Percentiles rank a stretch among this genome's conserved stretches.
Evolutionary conservation across 805 yeast genomes (phyloP).

Genomic region (Schwanniomyces yamadae): DNA sequence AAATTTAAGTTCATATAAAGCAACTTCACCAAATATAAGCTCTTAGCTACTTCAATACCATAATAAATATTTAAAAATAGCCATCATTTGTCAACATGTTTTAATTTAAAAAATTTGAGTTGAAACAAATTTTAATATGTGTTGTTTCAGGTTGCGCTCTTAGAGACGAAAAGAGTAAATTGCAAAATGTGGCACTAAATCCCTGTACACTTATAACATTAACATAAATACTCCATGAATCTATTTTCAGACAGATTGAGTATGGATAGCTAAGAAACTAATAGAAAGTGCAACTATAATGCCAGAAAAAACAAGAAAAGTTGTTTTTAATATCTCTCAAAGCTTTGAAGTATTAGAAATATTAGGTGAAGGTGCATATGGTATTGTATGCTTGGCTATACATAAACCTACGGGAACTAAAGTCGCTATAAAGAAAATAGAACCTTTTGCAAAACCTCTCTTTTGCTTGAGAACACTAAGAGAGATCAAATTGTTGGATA

Average conservation of each 20-base stretch:
- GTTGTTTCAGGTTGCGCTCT: not conserved
- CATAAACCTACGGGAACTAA: constrained; percentile 58
- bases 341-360: constrained; percentile 59
- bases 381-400: constrained; percentile 69
- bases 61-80: too few species aligned
- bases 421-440: constrained; percentile 78
- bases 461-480: constrained; percentile 70
- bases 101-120: too few species aligned
- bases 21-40: too few species aligned
- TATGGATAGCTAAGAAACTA: too few species aligned
- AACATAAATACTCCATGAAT: too few species aligned
- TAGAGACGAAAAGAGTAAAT: not conserved
- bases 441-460: constrained; percentile 64
- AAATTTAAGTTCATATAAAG: too few species aligned
- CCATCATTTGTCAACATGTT: too few species aligned
- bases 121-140: not conserved
- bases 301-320: constrained; percentile 9
- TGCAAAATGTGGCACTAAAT: constrained; percentile 1
- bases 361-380: constrained; percentile 82
- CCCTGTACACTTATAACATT: too few species aligned
- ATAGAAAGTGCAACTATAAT: too few species aligned
- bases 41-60: too few species aligned
- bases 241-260: too few species aligned
- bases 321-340: constrained; percentile 60
- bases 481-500: constrained; percentile 63